Conservation (phyloP, 2,329 filamentous ascomycete genomes). For the Teratosphaeria nubilosa region DNA sequence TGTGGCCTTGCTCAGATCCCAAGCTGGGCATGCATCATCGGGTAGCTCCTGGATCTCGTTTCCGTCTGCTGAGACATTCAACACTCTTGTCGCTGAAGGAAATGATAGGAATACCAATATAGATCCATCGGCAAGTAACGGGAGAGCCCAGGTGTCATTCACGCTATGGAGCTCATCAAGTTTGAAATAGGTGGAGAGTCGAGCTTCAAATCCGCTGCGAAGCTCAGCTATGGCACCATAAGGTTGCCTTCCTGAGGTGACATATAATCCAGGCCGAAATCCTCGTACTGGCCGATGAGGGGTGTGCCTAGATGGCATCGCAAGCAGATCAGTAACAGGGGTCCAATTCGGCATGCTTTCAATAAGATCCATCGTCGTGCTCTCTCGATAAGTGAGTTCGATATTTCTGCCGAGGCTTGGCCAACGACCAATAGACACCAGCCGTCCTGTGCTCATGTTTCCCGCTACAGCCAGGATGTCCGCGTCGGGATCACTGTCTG, state of each 20-base stretch:
- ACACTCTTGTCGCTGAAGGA: constrained; percentile 17
- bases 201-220: constrained; percentile 31
- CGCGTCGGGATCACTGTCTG: constrained; percentile 46
- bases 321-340: constrained; percentile 40
- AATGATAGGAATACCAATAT: constrained; percentile 29
- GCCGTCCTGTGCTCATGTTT: constrained; percentile 58
- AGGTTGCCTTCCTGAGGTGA: constrained; percentile 34
- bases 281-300: constrained; percentile 2
- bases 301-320: constrained; percentile 20
- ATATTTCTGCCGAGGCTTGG: constrained; percentile 28
- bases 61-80: constrained; percentile 9
- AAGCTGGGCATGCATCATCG: constrained; percentile 7
- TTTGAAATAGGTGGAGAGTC: constrained; percentile 14
- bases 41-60: constrained; percentile 11
- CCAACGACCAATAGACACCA: constrained; percentile 21
- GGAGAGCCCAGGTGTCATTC: constrained; percentile 29
- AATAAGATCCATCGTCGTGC: constrained; percentile 37
- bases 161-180: constrained; percentile 17
- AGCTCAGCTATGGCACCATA: constrained; percentile 36
- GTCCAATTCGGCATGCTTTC: constrained; percentile 55
- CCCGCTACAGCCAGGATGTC: constrained; percentile 77
- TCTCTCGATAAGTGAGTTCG: constrained; percentile 30
- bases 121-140: constrained; percentile 20
- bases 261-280: constrained; percentile 11
- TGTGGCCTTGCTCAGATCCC: constrained; percentile 17